Evolutionary conservation across 805 yeast species (phyloP), one percentile per base, ranked within the genome.

Genomic region (Hagleromyces aurorensis): DNA sequence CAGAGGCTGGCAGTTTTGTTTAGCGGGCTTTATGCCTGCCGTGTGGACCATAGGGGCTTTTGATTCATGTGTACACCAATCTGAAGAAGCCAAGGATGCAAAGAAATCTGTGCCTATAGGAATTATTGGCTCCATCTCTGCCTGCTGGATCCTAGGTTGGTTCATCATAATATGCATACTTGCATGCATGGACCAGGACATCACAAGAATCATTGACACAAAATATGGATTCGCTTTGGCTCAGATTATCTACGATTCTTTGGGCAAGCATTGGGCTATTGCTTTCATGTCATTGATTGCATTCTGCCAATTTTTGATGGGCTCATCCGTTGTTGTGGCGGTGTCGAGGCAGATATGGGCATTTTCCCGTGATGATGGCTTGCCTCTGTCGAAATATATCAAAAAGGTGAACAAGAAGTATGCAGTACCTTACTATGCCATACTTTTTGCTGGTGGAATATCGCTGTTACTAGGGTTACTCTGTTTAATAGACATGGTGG

Each of bases 11-110:
- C 67, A 72, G 62, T 43, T 62, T 34, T 54, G 65, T 34, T 52
- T 75, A 40, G 58, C 57, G 22, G 62, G 69, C 9, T 70, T 75
- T 66, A 67, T 75, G 72, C 76, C 84, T 1, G 75, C 77, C 1
- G 69, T 77, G 35, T 79, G 87, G 86, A 75, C 83, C 12, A 77
- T 78, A 48, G 80, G 81, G 15, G 75, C 80, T 0, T 78, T 76
- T 50, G 86, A 78, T 50, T 70, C 81, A 6, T 73, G 78, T 44
- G 74, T 78, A 29, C 85, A 78, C 57, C 72, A 76, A 72, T 64
- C 78, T 13, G 87, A 78, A 52, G 85, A 78, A 52, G 79, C 79
- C 15, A 61, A 62, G 31, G 70, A 75, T 46, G 78, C 85, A 13
- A 45, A 44, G 32, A 47, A 61, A 29, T 72, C 80, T 8, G 76